Evolutionary conservation across 768 basidiomycete genomes (phyloP), one percentile per base, ranked within the genome.

Genomic region (Aureoboletus auriporus): DNA sequence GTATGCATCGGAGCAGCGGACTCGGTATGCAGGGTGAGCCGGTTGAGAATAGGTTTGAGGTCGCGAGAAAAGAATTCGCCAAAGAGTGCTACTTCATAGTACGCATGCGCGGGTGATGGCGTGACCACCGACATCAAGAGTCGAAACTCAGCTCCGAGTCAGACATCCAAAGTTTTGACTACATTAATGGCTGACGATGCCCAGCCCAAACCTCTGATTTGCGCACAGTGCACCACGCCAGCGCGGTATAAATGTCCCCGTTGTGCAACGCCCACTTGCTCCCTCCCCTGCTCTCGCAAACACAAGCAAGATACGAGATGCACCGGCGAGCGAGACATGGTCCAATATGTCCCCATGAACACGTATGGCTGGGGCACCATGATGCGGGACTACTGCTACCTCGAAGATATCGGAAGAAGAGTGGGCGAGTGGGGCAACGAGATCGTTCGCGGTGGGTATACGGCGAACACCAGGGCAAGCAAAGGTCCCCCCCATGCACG

Each of bases 301-400:
- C 90, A 93, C 72, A 93, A 92, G 64, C 55, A 71, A 10, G 52
- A 64, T 13, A 74, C 72, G 13, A 74, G 75, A 12, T 93, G 90
- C 61, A 76, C 79, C 0, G 91, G 90, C 10, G 71, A 80, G 51
- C 83, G 90, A 46, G 76, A 93, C 69, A 84, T 83, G 59, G 80
- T 73, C 0, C 76, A 75, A 3, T 90, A 83, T 62, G 80, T 93
- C 13, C 79, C 86, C 11, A 85, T 93, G 82, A 92, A 89, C 57
- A 62, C 81, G 56, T 95, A 92, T 60, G 78, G 80, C 5, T 91
- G 88, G 80, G 89, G 90, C 8, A 76, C 79, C 26, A 85, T 95
- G 83, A 87, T 92, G 83, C 78, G 84, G 57, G 93, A 96, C 68
- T 96, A 93, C 64, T 74, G 75, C 36, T 93, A 83, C 63, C 72